phyloP scores from a whole-genome alignment of 441 rosid genomes.

The Iberis amara region DNA sequence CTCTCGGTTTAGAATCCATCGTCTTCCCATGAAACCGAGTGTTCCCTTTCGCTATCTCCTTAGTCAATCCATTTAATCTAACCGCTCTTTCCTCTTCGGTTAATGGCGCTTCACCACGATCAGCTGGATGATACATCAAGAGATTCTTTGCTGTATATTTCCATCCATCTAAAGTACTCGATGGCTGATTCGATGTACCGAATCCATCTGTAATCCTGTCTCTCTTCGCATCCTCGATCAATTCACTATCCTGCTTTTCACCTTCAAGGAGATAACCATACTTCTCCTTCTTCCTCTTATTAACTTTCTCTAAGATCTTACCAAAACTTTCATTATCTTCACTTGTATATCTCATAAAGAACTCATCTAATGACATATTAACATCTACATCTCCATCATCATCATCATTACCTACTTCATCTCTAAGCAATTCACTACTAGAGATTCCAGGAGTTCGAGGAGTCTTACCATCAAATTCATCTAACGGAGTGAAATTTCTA shows the following conservation, averaged over 20 bases:
- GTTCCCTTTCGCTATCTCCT: slow-evolving; percentile 57
- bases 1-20: slow-evolving; percentile 75
- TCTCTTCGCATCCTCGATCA: slow-evolving; percentile 54
- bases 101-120: slow-evolving; percentile 76
- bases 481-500: slow-evolving; percentile 70
- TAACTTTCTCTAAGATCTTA: slow-evolving; percentile 77
- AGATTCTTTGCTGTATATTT: slow-evolving; percentile 80
- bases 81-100: slow-evolving; percentile 67
- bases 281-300: slow-evolving; percentile 76
- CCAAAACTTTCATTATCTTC: slow-evolving; percentile 92
- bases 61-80: slow-evolving; percentile 63
- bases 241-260: slow-evolving; percentile 41
- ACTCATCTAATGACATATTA: slow-evolving; percentile 62
- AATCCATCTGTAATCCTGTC: slow-evolving; percentile 90
- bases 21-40: slow-evolving; percentile 84
- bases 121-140: slow-evolving; percentile 90
- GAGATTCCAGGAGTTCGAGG: slow-evolving; percentile 38
- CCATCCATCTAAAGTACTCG: slow-evolving; percentile 82
- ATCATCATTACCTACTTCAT: slow-evolving; percentile 28
- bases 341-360: slow-evolving; percentile 78
- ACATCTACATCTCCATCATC: slow-evolving; percentile 53
- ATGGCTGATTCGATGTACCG: slow-evolving; percentile 92
- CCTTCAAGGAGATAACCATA: slow-evolving; percentile 55
- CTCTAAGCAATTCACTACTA: slow-evolving; percentile 34
- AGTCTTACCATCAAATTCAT: slow-evolving; percentile 50